Base-by-base conservation (phyloP, 2,329 filamentous ascomycete genomes). In the Exophiala bonariae region DNA sequence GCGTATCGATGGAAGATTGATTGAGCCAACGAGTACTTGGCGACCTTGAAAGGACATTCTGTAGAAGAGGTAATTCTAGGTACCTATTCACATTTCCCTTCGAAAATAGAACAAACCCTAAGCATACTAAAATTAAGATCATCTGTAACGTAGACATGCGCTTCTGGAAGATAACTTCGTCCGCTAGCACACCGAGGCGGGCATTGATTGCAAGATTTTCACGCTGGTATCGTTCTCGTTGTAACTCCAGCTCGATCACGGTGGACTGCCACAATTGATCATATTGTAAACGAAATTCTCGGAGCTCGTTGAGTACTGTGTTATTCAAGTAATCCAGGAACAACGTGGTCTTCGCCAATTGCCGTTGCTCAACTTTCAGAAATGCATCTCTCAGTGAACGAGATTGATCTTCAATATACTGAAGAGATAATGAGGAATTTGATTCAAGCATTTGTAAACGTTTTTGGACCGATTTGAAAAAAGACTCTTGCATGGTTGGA, bases 201-300 rank as follows among this genome's bases (percentile, higher is more conserved):
- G 83, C 74, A 60, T 85, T 88, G 43, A 97, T 77, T 3, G 91
- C 91, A 33, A 90, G 77, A 50, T 95, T 85, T 63, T 97, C 91
- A 45, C 83, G 79, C 61, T 91, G 83, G 13, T 88, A 88, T 58
- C 89, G 85, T 62, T 95, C 87, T 33, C 89, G 84, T 66, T 96
- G 92, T 33, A 83, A 85, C 64, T 96, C 90, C 11, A 97, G 80
- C 22, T 95, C 91, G 45, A 96, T 85, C 17, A 96, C 86, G 9
- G 95, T 96, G 16, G 87, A 92, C 67, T 96, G 91, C 91, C 92
- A 97, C 10, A 97, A 83, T 62, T 96, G 89, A 63, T 97, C 92
- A 66, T 97, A 97, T 65, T 96, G 87, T 49, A 85, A 82, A 42
- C 89, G 81, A 54, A 93, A 86, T 40, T 79, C 82, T 52, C 82